A percentile compares a stretch with the other conserved stretches of the same genome.
phyloP scores from a whole-genome alignment of 1,284 basidiomycete species.

The Cutaneotrichosporon arboriforme region DNA sequence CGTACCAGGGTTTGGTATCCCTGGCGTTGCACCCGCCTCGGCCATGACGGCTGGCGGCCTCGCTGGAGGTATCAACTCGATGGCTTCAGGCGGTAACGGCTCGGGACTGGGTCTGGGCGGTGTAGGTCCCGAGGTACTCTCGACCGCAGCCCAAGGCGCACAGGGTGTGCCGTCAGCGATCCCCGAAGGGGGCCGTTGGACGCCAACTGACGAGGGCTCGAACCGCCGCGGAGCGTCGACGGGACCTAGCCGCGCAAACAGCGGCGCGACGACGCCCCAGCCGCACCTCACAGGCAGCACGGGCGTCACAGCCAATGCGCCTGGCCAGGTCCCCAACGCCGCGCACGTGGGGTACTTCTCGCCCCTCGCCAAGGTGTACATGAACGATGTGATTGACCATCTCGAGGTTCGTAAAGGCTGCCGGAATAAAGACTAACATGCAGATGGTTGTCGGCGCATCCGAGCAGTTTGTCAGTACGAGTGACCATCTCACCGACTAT shows the following conservation, averaged over 20 bases:
- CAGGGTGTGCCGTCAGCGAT: background rate
- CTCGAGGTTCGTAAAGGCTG: slow-evolving; percentile 25
- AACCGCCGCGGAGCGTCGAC: background rate
- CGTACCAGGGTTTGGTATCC: background rate
- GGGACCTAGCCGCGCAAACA: background rate
- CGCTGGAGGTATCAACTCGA: background rate
- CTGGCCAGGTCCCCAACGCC: background rate
- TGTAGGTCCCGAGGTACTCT: background rate
- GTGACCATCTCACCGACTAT: slow-evolving; percentile 47
- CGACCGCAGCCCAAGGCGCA: background rate
- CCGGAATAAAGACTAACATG: slow-evolving; percentile 2
- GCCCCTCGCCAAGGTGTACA: slow-evolving; percentile 41
- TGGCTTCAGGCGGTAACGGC: too few relatives aligned
- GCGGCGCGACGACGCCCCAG: background rate
- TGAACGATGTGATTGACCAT: slow-evolving; percentile 46
- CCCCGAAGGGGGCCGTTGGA: background rate
- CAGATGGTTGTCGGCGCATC: slow-evolving; percentile 37
- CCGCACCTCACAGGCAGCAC: background rate
- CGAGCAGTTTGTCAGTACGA: slow-evolving; percentile 45
- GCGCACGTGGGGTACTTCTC: slow-evolving; percentile 20
- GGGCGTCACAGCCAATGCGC: background rate
- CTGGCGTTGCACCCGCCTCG: background rate
- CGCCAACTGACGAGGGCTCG: background rate
- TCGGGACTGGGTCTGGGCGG: background rate
- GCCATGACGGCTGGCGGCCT: background rate